Conservation (phyloP, 1,139 yeast genomes). For the Taphrina populina region DNA sequence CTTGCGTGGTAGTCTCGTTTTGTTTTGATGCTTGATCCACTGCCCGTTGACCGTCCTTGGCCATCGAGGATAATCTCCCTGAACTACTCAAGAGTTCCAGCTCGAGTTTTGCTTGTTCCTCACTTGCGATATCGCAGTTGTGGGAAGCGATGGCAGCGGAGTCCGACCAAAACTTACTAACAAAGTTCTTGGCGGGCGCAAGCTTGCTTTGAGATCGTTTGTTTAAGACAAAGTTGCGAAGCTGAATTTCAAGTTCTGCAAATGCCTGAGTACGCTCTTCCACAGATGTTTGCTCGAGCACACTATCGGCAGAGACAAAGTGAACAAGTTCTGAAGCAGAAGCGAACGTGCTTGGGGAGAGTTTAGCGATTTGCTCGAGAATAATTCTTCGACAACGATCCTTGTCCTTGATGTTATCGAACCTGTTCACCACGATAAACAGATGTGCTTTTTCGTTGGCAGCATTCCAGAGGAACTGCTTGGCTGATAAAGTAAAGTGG, state of each 20-base stretch:
- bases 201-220: slow-evolving; percentile 86
- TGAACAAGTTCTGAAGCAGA: slow-evolving; percentile 90
- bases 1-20: slow-evolving; percentile 18
- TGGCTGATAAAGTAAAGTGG: slow-evolving; percentile 89
- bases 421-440: slow-evolving; percentile 89
- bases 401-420: slow-evolving; percentile 79
- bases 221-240: slow-evolving; percentile 82
- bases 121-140: slow-evolving; percentile 57
- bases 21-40: slow-evolving; percentile 3
- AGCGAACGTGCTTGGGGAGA: slow-evolving; percentile 89
- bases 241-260: slow-evolving; percentile 77
- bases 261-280: slow-evolving; percentile 48
- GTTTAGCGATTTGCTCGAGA: slow-evolving; percentile 76
- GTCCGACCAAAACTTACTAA: slow-evolving; percentile 68
- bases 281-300: slow-evolving; percentile 37
- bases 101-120: slow-evolving; percentile 54
- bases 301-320: slow-evolving; percentile 64
- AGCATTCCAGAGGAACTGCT: slow-evolving; percentile 87
- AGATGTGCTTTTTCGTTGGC: slow-evolving; percentile 89
- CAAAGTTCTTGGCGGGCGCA: slow-evolving; percentile 85
- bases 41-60: slow-evolving; percentile 3
- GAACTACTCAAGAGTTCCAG: slow-evolving; percentile 38
- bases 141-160: slow-evolving; percentile 58
- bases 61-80: slow-evolving; percentile 8
- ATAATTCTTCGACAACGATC: slow-evolving; percentile 73